phyloP scores from a whole-genome alignment of 1,284 basidiomycete genomes.

The Caloboletus firmus region DNA sequence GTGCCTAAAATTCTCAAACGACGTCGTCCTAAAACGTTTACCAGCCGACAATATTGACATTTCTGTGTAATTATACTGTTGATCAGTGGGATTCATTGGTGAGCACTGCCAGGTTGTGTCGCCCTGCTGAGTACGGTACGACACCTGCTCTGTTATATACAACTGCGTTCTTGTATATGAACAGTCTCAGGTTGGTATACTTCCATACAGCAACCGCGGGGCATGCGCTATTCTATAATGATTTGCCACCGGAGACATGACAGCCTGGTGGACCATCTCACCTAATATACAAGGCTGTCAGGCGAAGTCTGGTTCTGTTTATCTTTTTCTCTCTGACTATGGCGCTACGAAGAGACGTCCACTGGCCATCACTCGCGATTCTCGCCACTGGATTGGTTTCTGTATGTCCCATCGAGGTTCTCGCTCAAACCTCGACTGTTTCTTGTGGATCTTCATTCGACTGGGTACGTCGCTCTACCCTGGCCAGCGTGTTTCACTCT shows the following conservation, averaged over 20 bases:
- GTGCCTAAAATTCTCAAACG: too few species aligned
- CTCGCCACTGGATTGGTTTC: slow-evolving; percentile 16
- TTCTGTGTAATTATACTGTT: too few species aligned
- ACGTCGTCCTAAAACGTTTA: too few species aligned
- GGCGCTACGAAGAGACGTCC: background rate
- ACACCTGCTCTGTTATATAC: too few species aligned
- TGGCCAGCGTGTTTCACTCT: background rate
- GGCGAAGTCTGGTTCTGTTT: background rate
- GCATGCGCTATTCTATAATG: background rate
- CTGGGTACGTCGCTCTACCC: slow-evolving; percentile 23
- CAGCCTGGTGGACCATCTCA: background rate
- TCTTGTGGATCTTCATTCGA: slow-evolving; percentile 19
- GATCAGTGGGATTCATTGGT: too few species aligned
- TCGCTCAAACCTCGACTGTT: slow-evolving; percentile 24
- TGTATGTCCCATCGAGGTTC: slow-evolving; percentile 7
- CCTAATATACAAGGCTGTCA: background rate
- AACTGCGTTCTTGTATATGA: too few species aligned
- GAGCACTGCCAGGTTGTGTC: too few species aligned
- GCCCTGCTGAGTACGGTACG: too few species aligned
- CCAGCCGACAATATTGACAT: too few species aligned
- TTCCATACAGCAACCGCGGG: background rate
- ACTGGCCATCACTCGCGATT: slow-evolving; percentile 13
- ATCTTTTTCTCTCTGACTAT: slow-evolving; percentile 6
- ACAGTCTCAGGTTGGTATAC: too few species aligned
- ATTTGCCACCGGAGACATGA: background rate